Evolutionary conservation across 1,284 basidiomycete genomes (phyloP).

Genomic region (Malassezia pachydermatis): DNA sequence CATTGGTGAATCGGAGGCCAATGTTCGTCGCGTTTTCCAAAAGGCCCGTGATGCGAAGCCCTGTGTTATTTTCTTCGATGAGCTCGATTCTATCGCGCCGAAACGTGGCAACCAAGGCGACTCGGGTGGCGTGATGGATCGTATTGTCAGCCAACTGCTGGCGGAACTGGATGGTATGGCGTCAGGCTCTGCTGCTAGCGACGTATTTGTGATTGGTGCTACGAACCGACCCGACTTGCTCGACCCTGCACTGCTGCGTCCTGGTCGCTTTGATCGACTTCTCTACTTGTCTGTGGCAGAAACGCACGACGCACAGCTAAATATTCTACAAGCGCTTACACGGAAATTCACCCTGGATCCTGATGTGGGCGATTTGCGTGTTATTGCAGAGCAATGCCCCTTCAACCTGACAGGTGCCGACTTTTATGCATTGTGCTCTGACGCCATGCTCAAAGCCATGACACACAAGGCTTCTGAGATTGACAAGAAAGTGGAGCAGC

Average conservation of each 20-base stretch:
- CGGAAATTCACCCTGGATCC: constrained; percentile 78
- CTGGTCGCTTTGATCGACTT: constrained; percentile 87
- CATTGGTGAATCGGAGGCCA: constrained; percentile 52
- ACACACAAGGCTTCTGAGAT: constrained; percentile 71
- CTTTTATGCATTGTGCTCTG: constrained; percentile 92
- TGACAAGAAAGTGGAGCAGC: constrained; percentile 47
- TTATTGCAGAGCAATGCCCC: constrained; percentile 66
- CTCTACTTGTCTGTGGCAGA: constrained; percentile 88
- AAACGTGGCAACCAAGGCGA: constrained; percentile 52
- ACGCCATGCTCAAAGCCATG: constrained; percentile 92
- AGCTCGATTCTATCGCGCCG: constrained; percentile 51
- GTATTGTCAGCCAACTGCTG: constrained; percentile 50
- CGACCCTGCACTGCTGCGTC: constrained; percentile 50
- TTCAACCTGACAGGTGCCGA: constrained; percentile 75
- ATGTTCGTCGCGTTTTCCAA: constrained; percentile 51
- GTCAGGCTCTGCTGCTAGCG: constrained; percentile 43
- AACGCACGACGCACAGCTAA: constrained; percentile 72
- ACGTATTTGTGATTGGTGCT: constrained; percentile 52
- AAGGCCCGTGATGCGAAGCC: constrained; percentile 51
- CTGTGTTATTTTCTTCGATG: constrained; percentile 52
- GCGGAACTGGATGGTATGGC: constrained; percentile 52
- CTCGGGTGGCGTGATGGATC: constrained; percentile 52
- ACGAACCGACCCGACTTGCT: constrained; percentile 51
- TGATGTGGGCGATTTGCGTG: constrained; percentile 56
- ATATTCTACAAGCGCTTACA: constrained; percentile 81